Evolutionary conservation across 1,284 basidiomycete genomes (phyloP).

Genomic region (Heimioporus retisporus): DNA sequence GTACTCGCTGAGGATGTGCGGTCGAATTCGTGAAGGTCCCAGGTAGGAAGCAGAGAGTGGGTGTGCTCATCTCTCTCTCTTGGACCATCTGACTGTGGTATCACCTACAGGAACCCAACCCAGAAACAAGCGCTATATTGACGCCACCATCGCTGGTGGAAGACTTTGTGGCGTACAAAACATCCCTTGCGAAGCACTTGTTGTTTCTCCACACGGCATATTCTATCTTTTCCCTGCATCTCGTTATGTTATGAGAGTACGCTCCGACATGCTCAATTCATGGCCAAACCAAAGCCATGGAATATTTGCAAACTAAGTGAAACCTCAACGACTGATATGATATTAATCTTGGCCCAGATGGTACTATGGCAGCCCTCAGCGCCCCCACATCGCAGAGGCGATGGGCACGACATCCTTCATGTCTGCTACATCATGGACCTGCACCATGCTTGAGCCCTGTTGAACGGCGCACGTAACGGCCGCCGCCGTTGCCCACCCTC

Average conservation of each 20-base stretch:
- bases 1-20: constrained; percentile 14
- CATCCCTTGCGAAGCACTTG: neutral
- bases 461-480: constrained; percentile 83
- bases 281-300: neutral
- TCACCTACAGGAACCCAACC: constrained; percentile 78
- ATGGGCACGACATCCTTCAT: constrained; percentile 66
- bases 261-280: neutral
- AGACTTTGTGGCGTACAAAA: too few species aligned
- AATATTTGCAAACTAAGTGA: neutral
- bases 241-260: neutral
- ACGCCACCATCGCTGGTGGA: neutral
- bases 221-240: neutral
- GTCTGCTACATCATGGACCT: constrained; percentile 88
- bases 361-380: neutral
- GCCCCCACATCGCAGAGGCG: constrained; percentile 56
- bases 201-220: neutral
- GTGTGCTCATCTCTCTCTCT: constrained; percentile 61
- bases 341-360: too few species aligned
- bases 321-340: neutral
- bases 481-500: constrained; percentile 81
- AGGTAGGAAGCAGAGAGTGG: constrained; percentile 97
- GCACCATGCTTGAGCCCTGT: constrained; percentile 78
- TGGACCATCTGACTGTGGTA: constrained; percentile 73
- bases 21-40: constrained; percentile 95
- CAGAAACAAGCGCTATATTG: constrained; percentile 66